These are phyloP conservation scores for Hemisphaericaspora xylofermentans DNA, from an alignment of 1,139 yeast genomes.

Conservation along the genomic window DNA sequence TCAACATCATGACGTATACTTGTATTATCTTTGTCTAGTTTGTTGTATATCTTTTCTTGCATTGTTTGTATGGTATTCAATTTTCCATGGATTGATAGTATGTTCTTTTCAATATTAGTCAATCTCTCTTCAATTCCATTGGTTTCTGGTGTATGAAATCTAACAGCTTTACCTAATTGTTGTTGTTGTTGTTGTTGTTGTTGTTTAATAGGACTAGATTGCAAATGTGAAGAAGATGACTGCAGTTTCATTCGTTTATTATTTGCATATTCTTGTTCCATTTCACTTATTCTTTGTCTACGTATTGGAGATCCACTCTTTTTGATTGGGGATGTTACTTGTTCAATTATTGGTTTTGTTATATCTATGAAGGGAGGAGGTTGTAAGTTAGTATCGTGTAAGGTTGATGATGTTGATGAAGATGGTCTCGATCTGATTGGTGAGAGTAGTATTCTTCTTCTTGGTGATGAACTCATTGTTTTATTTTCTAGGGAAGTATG, in stretches of 20 bases:
- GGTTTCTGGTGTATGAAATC: slow-evolving; percentile 1
- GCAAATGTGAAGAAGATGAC: too few species aligned
- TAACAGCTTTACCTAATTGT: slow-evolving; percentile 1
- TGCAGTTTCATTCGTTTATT: slow-evolving; percentile 2
- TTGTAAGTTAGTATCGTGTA: slow-evolving; percentile 4
- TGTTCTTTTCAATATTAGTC: slow-evolving; percentile 1
- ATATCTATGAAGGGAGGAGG: neutral
- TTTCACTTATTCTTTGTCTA: slow-evolving; percentile 29
- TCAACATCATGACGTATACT: slow-evolving; percentile 3
- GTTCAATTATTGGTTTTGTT: neutral
- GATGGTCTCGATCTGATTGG: neutral
- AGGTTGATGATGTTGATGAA: slow-evolving; percentile 1
- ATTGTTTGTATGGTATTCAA: slow-evolving; percentile 6
- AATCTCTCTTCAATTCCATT: neutral
- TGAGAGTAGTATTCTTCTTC: neutral
- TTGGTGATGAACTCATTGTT: slow-evolving; percentile 1
- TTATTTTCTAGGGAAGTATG: too few species aligned
- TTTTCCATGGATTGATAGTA: slow-evolving; percentile 3
- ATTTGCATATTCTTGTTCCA: slow-evolving; percentile 21
- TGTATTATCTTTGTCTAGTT: slow-evolving; percentile 12
- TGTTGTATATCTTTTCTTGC: slow-evolving; percentile 17
- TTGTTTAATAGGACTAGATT: neutral
- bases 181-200: too few species aligned
- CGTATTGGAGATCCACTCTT: slow-evolving; percentile 40
- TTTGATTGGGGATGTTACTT: slow-evolving; percentile 27